Evolutionary conservation across 2,329 filamentous ascomycete genomes (phyloP).

Genomic region (Paraconiothyrium brasiliense): DNA sequence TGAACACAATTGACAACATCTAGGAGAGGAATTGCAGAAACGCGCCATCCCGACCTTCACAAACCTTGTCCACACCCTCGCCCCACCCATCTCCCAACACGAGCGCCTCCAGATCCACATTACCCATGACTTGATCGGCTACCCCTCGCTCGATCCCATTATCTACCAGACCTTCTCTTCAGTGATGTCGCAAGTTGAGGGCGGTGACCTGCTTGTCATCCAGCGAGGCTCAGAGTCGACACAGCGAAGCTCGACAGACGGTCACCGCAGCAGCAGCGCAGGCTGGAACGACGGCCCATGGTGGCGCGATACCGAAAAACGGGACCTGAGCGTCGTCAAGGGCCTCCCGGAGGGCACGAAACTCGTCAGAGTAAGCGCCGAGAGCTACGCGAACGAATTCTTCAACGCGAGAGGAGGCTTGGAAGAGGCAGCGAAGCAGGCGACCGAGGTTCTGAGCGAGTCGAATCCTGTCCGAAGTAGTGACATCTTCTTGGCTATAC

Average conservation of each 20-base stretch:
- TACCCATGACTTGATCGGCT: conserved; percentile 93
- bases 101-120: conserved; percentile 97
- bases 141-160: conserved; percentile 91
- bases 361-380: conserved; percentile 86
- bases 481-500: conserved; percentile 94
- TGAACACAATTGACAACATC: conserved; percentile 22
- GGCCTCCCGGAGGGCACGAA: conserved; percentile 89
- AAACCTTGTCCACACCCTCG: conserved; percentile 92
- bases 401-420: conserved; percentile 81
- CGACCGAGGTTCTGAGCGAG: conserved; percentile 81
- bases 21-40: conserved; percentile 75
- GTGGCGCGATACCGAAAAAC: conserved; percentile 81
- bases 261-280: conserved; percentile 64
- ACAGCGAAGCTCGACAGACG: conserved; percentile 70
- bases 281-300: conserved; percentile 96
- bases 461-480: conserved; percentile 90
- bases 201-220: conserved; percentile 91
- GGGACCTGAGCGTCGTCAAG: conserved; percentile 81
- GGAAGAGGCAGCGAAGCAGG: conserved; percentile 80
- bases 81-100: conserved; percentile 94
- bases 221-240: conserved; percentile 90
- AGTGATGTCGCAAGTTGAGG: conserved; percentile 99
- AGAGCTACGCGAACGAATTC: conserved; percentile 86
- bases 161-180: conserved; percentile 91
- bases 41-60: conserved; percentile 94